These are phyloP conservation scores for Spatholobus suberectus DNA, from an alignment of 306 rosid species.

Conservation along the genomic window DNA sequence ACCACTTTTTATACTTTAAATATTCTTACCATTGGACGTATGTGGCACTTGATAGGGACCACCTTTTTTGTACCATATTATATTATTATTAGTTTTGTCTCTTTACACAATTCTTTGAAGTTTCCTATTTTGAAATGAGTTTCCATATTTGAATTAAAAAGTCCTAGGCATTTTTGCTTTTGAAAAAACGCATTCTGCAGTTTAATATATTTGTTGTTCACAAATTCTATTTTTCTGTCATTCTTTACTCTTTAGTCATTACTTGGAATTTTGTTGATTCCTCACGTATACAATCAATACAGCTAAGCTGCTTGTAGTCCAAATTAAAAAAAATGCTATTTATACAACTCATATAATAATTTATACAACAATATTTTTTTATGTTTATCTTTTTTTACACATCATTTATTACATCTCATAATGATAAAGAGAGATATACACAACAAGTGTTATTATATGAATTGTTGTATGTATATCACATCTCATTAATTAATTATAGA, in stretches of 20 bases:
- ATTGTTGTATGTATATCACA: too few species aligned
- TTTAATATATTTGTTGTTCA: neutral
- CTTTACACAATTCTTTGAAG: conserved; percentile 33
- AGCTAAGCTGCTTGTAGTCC: neutral
- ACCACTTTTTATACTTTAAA: conserved; percentile 10
- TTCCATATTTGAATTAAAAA: conserved; percentile 27
- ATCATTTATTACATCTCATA: too few species aligned
- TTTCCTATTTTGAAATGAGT: neutral
- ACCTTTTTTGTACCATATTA: neutral
- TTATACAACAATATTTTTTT: too few species aligned
- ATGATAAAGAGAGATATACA: too few species aligned
- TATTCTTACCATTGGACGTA: conserved; percentile 19
- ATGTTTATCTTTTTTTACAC: too few species aligned
- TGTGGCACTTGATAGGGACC: conserved; percentile 33
- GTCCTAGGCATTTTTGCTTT: neutral
- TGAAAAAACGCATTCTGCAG: neutral
- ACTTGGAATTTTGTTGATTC: conserved; percentile 36
- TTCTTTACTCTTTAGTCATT: neutral
- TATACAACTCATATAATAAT: too few species aligned
- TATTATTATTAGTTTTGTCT: neutral
- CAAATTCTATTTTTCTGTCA: conserved; percentile 16
- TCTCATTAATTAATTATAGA: too few species aligned
- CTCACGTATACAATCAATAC: neutral
- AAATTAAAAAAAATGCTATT: too few species aligned
- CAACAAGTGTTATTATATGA: too few species aligned